Conservation (phyloP, 2,329 filamentous ascomycete genomes). For the Talaromyces amestolkiae region DNA sequence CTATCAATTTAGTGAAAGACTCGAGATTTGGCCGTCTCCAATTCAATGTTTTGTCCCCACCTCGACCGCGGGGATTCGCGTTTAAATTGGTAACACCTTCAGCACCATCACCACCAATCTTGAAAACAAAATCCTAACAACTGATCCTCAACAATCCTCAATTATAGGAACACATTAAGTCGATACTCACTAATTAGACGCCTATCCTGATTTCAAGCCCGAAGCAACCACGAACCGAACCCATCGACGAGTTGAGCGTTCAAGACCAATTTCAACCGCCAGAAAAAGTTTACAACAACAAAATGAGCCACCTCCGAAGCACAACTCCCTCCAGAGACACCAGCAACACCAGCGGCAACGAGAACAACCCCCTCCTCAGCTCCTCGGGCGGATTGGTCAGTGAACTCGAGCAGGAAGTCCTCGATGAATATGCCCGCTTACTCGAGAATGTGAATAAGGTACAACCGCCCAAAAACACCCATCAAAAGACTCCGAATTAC, state of each 20-base stretch:
- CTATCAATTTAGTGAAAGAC: neutral
- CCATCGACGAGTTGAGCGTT: neutral
- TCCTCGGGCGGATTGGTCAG: constrained; percentile 52
- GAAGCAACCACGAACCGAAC: neutral
- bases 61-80: constrained; percentile 6
- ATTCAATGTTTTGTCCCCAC: neutral
- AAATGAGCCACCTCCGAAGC: constrained; percentile 6
- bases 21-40: neutral
- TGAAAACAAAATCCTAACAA: neutral
- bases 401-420: constrained; percentile 85
- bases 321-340: constrained; percentile 13
- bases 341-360: constrained; percentile 11
- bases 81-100: neutral
- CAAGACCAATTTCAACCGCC: neutral
- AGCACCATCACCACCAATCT: neutral
- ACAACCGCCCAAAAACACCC: constrained; percentile 17
- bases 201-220: neutral
- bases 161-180: neutral
- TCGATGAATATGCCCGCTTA: constrained; percentile 88
- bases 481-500: neutral
- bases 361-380: constrained; percentile 38
- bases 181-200: no score
- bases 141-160: neutral
- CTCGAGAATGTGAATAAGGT: constrained; percentile 91
- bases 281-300: neutral